Base-by-base conservation (phyloP, 805 yeast species). In the Ogataea neopini region DNA sequence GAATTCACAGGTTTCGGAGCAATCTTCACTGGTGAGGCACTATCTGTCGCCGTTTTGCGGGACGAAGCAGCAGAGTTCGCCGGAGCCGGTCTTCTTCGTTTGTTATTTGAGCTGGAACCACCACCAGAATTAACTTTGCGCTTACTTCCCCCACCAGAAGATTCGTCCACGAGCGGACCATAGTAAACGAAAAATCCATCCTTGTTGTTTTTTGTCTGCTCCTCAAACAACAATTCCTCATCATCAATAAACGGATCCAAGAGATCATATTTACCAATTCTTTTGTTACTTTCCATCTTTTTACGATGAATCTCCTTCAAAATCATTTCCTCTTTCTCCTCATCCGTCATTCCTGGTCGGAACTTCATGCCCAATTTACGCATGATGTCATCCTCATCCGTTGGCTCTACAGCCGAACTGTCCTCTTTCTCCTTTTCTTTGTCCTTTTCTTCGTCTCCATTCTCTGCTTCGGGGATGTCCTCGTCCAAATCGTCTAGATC, bases 201-300 rank as follows among this genome's bases (percentile, higher is more conserved):
- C 54, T 86, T 86, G 0, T 97, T 90, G 1, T 92, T 83, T 2
- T 92, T 91, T 7, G 96, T 83, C 59, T 87, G 95, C 64, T 91
- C 97, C 67, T 94, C 99, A 86, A 94, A 86, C 48, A 81, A 78
- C 57, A 90, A 71, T 67, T 94, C 99, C 13, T 88, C 79, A 67
- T 94, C 99, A 69, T 94, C 99, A 49, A 94, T 94, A 61, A 94
- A 94, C 2, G 98, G 99, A 66, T 94, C 99, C 50, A 87, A 83
- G 41, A 80, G 74, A 63, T 94, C 99, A 67, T 94, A 94, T 61
- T 88, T 89, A 2, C 97, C 97, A 29, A 90, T 88, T 54, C 86
- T 80, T 44, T 90, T 78, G 59, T 85, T 85, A 61, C 50, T 75
- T 67, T 56, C 75, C 69, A 61, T 77, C 71, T 61, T 74, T 67